phyloP scores from a whole-genome alignment of 2,329 filamentous ascomycete genomes.

The Penicillium sp. region DNA sequence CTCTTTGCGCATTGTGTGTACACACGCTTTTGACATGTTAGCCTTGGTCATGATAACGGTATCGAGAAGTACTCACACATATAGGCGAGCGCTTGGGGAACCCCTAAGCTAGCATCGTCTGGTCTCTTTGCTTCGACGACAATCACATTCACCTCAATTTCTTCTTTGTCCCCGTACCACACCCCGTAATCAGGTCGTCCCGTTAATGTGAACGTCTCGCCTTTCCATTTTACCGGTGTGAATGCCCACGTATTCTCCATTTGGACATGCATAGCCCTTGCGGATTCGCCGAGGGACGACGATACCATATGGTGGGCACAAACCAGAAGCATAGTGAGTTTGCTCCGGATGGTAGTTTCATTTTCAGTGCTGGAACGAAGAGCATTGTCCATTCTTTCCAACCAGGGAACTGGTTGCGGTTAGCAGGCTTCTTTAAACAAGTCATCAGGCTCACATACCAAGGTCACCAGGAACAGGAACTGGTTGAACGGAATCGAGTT shows the following conservation, averaged over 20 bases:
- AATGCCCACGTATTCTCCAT: neutral
- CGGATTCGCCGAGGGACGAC: neutral
- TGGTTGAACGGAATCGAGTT: too few relatives aligned
- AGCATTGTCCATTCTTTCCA: too few relatives aligned
- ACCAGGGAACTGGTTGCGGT: too few relatives aligned
- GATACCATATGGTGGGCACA: too few relatives aligned
- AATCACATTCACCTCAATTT: neutral
- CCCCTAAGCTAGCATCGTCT: neutral
- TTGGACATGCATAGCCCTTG: neutral
- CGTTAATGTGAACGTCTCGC: neutral
- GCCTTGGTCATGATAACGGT: neutral
- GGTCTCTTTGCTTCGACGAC: neutral
- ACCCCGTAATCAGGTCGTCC: constrained; percentile 13
- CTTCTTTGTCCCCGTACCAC: neutral
- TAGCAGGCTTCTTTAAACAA: too few relatives aligned
- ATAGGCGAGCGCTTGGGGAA: neutral
- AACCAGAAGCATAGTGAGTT: too few relatives aligned
- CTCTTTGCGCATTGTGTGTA: neutral
- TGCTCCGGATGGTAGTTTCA: too few relatives aligned
- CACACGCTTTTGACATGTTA: neutral
- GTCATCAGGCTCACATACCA: too few relatives aligned
- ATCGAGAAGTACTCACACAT: neutral
- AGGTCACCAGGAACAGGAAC: too few relatives aligned
- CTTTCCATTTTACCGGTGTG: neutral
- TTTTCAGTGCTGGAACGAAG: too few relatives aligned